Conservation (phyloP, 345 rosid species). For the Eucalyptus guilfoylei region DNA sequence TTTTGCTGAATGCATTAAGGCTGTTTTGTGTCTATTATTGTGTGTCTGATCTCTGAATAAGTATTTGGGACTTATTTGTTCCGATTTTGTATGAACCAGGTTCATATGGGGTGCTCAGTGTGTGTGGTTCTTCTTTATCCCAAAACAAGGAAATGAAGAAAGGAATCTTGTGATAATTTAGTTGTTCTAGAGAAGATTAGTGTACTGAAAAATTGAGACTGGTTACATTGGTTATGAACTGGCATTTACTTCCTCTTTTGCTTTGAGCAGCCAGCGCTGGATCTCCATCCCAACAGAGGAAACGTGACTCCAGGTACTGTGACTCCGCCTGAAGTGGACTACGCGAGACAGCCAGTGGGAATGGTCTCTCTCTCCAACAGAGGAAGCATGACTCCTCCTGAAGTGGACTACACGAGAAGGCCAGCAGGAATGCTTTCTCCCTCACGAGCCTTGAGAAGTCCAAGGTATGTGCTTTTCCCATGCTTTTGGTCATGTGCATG, state of each 20-base stretch:
- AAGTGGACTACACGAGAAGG: slow-evolving; percentile 37
- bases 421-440: slow-evolving; percentile 15
- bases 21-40: neutral
- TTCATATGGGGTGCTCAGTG: neutral
- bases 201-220: neutral
- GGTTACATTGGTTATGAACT: neutral
- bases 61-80: neutral
- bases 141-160: neutral
- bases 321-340: slow-evolving; percentile 28
- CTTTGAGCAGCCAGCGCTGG: slow-evolving; percentile 55
- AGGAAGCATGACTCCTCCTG: slow-evolving; percentile 6
- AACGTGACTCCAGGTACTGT: neutral
- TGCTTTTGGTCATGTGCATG: neutral
- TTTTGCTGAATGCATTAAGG: neutral
- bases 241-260: neutral
- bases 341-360: slow-evolving; percentile 20
- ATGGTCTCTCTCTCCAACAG: slow-evolving; percentile 25
- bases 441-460: slow-evolving; percentile 30
- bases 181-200: neutral
- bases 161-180: neutral
- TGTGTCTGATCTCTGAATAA: neutral
- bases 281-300: slow-evolving; percentile 40
- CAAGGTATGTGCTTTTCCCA: slow-evolving; percentile 28
- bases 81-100: neutral
- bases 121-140: neutral